These are phyloP conservation scores for Solanum hybrid DNA, from an alignment of 305 asterid genomes.

Conservation along the genomic window DNA sequence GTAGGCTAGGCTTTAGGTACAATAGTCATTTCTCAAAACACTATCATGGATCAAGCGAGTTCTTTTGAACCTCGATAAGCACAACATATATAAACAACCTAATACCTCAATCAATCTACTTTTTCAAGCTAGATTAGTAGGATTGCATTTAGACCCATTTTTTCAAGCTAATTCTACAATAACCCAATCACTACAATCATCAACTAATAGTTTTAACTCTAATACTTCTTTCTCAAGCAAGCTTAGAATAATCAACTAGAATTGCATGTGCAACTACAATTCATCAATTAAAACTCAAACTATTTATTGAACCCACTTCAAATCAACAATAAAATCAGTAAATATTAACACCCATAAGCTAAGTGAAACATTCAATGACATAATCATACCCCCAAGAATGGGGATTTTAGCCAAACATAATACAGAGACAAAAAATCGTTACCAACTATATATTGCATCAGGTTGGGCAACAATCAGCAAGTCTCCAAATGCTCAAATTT, in stretches of 20 bases:
- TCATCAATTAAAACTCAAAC: neutral
- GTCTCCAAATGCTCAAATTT: neutral
- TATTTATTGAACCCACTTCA: neutral
- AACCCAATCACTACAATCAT: neutral
- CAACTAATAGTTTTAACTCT: neutral
- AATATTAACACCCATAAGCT: neutral
- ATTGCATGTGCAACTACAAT: neutral
- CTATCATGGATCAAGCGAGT: neutral
- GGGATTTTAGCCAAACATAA: neutral
- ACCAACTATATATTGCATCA: neutral
- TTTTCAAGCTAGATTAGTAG: neutral
- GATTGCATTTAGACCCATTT: neutral
- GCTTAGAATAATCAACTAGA: no score
- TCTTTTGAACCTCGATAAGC: neutral
- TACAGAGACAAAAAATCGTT: neutral
- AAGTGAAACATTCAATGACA: neutral
- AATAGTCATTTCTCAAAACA: neutral
- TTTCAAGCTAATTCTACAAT: neutral
- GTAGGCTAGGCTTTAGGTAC: neutral
- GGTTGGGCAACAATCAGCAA: neutral
- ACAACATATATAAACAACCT: neutral
- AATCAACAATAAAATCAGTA: neutral
- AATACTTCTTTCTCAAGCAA: neutral
- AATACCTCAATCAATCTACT: neutral
- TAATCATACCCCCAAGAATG: neutral